Conservation (phyloP, 768 basidiomycete genomes). For the Lactarius tabidus region DNA sequence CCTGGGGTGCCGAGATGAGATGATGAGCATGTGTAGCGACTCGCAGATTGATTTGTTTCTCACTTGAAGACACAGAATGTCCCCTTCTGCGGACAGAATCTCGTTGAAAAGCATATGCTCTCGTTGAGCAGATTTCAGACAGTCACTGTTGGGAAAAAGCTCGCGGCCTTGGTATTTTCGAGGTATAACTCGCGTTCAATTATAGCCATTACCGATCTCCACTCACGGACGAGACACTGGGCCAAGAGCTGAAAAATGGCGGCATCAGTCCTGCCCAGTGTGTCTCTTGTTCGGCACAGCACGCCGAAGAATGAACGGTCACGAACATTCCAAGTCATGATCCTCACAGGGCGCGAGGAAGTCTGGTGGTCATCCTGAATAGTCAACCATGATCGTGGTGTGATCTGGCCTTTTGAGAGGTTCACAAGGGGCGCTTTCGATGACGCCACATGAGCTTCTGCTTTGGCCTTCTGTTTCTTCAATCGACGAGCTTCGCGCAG, state of each 20-base stretch:
- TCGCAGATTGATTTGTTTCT: conserved; percentile 17
- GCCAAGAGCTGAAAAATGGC: conserved; percentile 56
- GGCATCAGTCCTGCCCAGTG: conserved; percentile 7
- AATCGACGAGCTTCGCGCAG: conserved; percentile 44
- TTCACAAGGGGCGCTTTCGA: conserved; percentile 18
- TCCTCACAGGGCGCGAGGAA: conserved; percentile 36
- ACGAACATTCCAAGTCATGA: conserved; percentile 86
- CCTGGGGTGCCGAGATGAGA: conserved; percentile 44
- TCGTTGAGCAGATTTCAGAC: conserved; percentile 69
- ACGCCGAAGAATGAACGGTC: conserved; percentile 17
- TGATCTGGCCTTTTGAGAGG: conserved; percentile 28
- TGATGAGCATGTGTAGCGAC: neutral
- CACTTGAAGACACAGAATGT: conserved; percentile 87
- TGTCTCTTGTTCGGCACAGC: conserved; percentile 2
- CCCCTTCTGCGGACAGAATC: conserved; percentile 65
- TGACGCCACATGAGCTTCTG: neutral
- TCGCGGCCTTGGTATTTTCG: conserved; percentile 53
- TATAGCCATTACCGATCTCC: neutral
- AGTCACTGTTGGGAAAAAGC: conserved; percentile 81
- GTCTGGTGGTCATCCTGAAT: conserved; percentile 20
- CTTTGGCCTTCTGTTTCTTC: conserved; percentile 43
- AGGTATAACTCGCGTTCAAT: neutral
- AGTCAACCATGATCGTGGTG: conserved; percentile 38
- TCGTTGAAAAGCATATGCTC: conserved; percentile 75
- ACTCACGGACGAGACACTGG: conserved; percentile 76